Base-by-base conservation (phyloP, 1,139 yeast species). In the Pichia sp. region DNA sequence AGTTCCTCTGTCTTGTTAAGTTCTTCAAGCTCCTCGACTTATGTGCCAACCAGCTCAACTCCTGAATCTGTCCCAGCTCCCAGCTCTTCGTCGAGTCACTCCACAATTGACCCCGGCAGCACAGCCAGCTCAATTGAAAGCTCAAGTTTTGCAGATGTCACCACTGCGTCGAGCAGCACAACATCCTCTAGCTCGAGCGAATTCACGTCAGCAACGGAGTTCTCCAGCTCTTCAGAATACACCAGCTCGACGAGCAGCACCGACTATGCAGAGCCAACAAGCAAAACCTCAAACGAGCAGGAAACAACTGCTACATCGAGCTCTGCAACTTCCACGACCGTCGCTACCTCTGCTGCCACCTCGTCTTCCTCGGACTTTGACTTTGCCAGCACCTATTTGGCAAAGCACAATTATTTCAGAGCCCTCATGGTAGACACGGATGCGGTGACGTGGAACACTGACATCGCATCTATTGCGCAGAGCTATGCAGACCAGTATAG, bases 381-480 rank as follows among this genome's bases (percentile, higher is more conserved):
- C 23, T 59, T 67, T 42, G 53, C 68, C 26, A 37, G 62, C 6
- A 51, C 46, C 67, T 63, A 78, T 50, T 68, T 79, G 54, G 63
- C 55, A 19, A 76, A 69, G 45, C 83, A 78, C 66, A 79, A 79
- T 63, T 60, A 47, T 6, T 72, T 74, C 64, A 74, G 84, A 72
- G 78, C 75, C 13, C 71, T 76, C 50, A 81, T 78, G 59, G 9
- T 46, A 28, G 76, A 78, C 52, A 90, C 84, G 37, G 67, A 72
- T 4, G 67, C 74, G 12, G 70, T 90, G 57, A 58, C 77, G 2
- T 90, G 97, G 96, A 78, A 82, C 59, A 64, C 71, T 41, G 74
- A 71, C 16, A 73, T 86, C 46, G 90, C 85, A 55, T 62, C 70
- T 44, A 84, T 80, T 63, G 96, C 96, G 47, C 83, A 82, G 70